Evolutionary conservation across 768 basidiomycete genomes (phyloP).

Genomic region (Suillus fuscotomentosus): DNA sequence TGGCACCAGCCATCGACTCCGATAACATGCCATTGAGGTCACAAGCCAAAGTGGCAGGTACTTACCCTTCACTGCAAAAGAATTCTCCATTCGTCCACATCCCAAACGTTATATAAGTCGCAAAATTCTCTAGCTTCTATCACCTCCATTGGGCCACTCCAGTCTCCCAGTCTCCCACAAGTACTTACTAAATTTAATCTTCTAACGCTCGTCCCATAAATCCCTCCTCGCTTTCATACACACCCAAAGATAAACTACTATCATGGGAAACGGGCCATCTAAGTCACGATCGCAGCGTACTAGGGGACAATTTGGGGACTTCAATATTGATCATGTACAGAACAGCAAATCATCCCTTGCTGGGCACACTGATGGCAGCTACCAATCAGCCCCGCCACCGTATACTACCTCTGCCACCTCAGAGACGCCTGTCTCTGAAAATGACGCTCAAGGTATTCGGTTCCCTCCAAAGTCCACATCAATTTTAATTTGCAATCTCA

Average conservation of each 20-base stretch:
- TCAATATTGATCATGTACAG: conserved; percentile 4
- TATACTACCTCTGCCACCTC: conserved; percentile 14
- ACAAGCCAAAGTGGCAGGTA: too few species aligned
- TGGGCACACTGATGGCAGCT: background rate
- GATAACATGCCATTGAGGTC: too few species aligned
- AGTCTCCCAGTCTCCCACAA: too few species aligned
- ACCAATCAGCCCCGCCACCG: conserved; percentile 21
- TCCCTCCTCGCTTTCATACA: background rate
- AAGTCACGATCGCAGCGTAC: conserved; percentile 3
- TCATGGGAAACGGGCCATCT: conserved; percentile 15
- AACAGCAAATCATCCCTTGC: background rate
- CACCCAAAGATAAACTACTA: conserved; percentile 5
- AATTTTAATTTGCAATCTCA: conserved; percentile 22
- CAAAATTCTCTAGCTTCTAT: background rate
- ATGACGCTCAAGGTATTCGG: conserved; percentile 17
- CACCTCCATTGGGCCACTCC: background rate
- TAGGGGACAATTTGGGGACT: conserved; percentile 9
- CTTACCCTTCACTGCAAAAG: background rate
- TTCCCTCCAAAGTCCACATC: conserved; percentile 23
- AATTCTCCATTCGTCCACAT: background rate
- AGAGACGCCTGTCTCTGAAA: conserved; percentile 1
- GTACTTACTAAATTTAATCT: too few species aligned
- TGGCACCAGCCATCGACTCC: too few species aligned
- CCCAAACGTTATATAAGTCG: background rate
- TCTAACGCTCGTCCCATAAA: background rate